Evolutionary conservation across 371 early-diverging fungal species (phyloP).

Genomic region (Parasitella parasitica): DNA sequence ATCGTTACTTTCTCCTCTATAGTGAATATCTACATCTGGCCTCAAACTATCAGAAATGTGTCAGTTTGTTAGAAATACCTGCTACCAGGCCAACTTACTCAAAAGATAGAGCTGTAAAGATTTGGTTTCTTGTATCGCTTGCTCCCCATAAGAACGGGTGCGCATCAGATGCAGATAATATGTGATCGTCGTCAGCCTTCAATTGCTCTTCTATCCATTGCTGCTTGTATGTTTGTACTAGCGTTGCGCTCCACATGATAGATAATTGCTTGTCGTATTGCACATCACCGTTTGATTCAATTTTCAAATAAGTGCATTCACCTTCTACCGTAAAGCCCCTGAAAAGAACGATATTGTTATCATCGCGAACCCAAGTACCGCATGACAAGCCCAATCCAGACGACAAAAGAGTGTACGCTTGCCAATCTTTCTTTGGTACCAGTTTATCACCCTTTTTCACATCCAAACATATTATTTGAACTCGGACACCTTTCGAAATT

Average conservation of each 20-base stretch:
- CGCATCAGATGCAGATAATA: slow-evolving; percentile 16
- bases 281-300: not conserved
- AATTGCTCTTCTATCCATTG: slow-evolving; percentile 29
- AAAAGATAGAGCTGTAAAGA: slow-evolving; percentile 18
- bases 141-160: slow-evolving; percentile 17
- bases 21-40: slow-evolving; percentile 19
- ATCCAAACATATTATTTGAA: not conserved
- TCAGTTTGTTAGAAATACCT: not conserved
- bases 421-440: slow-evolving; percentile 8
- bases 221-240: slow-evolving; percentile 17
- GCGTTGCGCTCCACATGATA: not conserved
- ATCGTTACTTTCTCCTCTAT: slow-evolving; percentile 11
- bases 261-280: not conserved
- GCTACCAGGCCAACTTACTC: slow-evolving; percentile 1
- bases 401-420: not conserved
- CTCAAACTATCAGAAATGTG: slow-evolving; percentile 8
- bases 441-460: not conserved
- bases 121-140: not conserved
- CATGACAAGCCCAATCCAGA: slow-evolving; percentile 19
- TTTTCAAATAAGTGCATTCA: slow-evolving; percentile 5
- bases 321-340: slow-evolving; percentile 22
- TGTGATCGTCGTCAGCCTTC: slow-evolving; percentile 20
- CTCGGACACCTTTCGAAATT: slow-evolving; percentile 12
- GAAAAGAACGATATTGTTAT: not conserved
- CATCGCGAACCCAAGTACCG: slow-evolving; percentile 11